A percentile compares a stretch with the other conserved stretches of the same genome.
phyloP scores from a whole-genome alignment of 1,284 basidiomycete genomes.

The Apiotrichum laibachii region DNA sequence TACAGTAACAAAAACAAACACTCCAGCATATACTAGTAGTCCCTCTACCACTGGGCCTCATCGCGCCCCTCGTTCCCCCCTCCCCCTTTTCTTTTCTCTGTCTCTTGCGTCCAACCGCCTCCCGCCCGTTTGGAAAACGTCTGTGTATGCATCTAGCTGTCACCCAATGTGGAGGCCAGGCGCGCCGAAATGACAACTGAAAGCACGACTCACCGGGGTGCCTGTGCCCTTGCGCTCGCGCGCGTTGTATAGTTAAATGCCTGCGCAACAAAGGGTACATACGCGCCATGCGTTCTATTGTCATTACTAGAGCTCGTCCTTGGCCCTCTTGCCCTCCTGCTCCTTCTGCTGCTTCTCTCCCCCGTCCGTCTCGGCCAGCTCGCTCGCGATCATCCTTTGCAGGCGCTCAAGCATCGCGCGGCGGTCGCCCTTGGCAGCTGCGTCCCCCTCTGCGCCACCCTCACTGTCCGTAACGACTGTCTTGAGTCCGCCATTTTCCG shows the following conservation, averaged over 20 bases:
- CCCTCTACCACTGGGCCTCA: not conserved
- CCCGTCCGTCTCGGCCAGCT: not conserved
- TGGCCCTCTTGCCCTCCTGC: not conserved
- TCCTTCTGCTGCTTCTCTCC: not conserved
- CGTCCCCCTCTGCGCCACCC: too few relatives aligned
- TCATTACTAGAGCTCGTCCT: conserved; percentile 2
- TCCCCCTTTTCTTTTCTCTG: not conserved
- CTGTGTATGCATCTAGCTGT: conserved; percentile 27
- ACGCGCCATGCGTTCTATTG: not conserved
- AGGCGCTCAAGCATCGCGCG: not conserved
- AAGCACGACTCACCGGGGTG: not conserved
- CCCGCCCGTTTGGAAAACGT: conserved; percentile 2
- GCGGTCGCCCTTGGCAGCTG: not conserved
- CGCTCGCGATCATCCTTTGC: not conserved
- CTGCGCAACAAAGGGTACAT: not conserved
- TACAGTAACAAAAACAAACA: conserved; percentile 1
- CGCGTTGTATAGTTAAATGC: not conserved
- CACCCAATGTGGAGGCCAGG: not conserved
- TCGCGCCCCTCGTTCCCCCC: not conserved
- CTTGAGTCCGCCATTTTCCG: not conserved
- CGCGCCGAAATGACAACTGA: too few relatives aligned
- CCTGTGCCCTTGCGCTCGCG: not conserved
- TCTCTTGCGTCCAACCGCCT: conserved; percentile 10
- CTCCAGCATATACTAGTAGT: not conserved
- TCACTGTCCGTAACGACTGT: not conserved